Base-by-base conservation (phyloP, 441 rosid species). In the Gossypium lobatum region DNA sequence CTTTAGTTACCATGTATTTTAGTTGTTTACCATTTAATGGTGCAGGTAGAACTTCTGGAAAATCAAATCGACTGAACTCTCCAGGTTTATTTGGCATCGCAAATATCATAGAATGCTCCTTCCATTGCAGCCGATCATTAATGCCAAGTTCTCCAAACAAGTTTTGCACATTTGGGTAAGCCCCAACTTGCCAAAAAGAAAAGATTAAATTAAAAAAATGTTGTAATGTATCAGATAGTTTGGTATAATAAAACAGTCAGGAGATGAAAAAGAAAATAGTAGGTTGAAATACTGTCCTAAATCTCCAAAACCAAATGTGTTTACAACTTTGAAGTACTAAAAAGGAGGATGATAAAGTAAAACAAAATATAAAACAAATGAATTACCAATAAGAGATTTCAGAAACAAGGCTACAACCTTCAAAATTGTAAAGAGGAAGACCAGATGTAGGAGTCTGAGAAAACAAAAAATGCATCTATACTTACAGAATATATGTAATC, bases 81-180 rank as follows among this genome's bases (percentile, higher is more conserved):
- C 97, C 97, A 39, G 98, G 97, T 79, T 89, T 91, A 83, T 87
- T 89, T 78, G 97, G 97, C 95, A 94, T 91, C 45, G 98, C 98
- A 76, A 94, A 94, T 70, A 94, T 94, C 98, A 94, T 94, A 72
- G 97, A 94, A 72, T 94, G 98, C 79, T 94, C 97, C 81, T 94
- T 94, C 98, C 98, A 92, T 77, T 94, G 97, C 85, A 94, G 79
- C 76, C 97, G 87, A 74, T 94, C 97, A 59, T 88, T 80, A 63
- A 94, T 92, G 52, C 94, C 97, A 75, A 94, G 97, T 83, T 94
- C 98, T 72, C 95, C 94, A 76, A 94, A 92, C 76, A 94, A 83
- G 84, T 89, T 92, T 83, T 94, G 97, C 60, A 94, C 69, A 84
- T 94, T 94, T 66, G 97, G 98, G 81, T 94, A 94, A 23, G 98